Evolutionary conservation across 2,329 filamentous ascomycete genomes (phyloP).

Genomic region (Fusarium papillatum): DNA sequence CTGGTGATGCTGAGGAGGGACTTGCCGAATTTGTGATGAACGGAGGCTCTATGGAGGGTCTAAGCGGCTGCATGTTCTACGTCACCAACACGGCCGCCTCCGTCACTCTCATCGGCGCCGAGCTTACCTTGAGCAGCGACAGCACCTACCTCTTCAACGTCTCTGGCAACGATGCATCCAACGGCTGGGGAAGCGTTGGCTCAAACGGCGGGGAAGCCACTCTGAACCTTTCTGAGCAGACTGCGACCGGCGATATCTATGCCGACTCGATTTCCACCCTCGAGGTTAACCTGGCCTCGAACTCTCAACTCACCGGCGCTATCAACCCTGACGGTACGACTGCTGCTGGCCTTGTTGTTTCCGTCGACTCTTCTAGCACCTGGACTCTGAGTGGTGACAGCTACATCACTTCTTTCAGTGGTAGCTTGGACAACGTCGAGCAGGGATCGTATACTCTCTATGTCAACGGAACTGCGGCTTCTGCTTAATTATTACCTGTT

Average conservation of each 20-base stretch:
- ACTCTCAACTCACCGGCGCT: constrained; percentile 13
- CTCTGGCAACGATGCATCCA: constrained; percentile 19
- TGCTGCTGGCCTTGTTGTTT: constrained; percentile 3
- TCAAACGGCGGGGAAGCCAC: constrained; percentile 19
- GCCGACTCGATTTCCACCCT: constrained; percentile 20
- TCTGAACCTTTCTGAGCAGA: constrained; percentile 21
- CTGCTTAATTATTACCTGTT: background rate
- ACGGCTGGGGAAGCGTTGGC: constrained; percentile 25
- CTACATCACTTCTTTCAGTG: constrained; percentile 17
- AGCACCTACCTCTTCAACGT: constrained; percentile 29
- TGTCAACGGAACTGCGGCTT: constrained; percentile 13
- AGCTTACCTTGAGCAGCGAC: constrained; percentile 14
- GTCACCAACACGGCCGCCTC: constrained; percentile 22
- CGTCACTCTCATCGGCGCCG: constrained; percentile 14
- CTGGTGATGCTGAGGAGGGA: constrained; percentile 27
- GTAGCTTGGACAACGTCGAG: constrained; percentile 17
- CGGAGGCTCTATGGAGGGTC: constrained; percentile 18
- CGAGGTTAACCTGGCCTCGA: constrained; percentile 6
- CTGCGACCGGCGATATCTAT: constrained; percentile 14
- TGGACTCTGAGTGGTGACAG: constrained; percentile 19
- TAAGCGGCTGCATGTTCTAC: constrained; percentile 29
- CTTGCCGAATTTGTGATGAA: constrained; percentile 23
- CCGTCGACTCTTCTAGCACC: constrained; percentile 13
- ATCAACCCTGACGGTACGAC: constrained; percentile 17
- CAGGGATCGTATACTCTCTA: constrained; percentile 24